Base-by-base conservation (phyloP, 2,329 filamentous ascomycete species). In the Sporothrix pseudoabietina region DNA sequence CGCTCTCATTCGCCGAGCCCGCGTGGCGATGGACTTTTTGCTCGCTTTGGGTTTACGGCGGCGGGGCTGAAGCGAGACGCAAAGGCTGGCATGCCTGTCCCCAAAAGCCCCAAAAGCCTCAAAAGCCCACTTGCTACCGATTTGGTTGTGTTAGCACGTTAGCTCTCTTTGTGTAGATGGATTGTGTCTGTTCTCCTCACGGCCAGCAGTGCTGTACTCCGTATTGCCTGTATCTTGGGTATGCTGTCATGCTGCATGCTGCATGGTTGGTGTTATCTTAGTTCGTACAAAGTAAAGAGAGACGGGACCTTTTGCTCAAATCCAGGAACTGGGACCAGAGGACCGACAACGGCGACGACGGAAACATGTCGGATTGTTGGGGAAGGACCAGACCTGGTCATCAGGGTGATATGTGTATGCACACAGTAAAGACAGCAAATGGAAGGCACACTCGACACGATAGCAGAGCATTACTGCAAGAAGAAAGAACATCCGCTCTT, bases 21-120 rank as follows among this genome's bases (percentile, higher is more conserved):
- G 63, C 14, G 39, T 39, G 39, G 26, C 49, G 22, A 54, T n/a
- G 74, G 74, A 75, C 74, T 75, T 75, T 75, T 73, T 75, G 49
- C 35, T 69, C 74, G 52, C 66, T 73, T 72, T 72, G 39, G 73
- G 75, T 74, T 72, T 74, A 72, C 63, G 69, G 54, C 69, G 30
- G 72, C 63, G 69, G 72, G 72, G 57, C 69, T 22, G 41, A 49
- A 49, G 26, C 35, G 52, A 44, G 44, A 7, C 49, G 14, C 65
- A 9, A 26, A 14, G 44, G 44, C 4, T 9, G 3, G 41, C 41
- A 44, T 44, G 41, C 41, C 26, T 1, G 26, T 26, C 26, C 26
- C 26, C 26, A 26, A 26, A 26, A 26, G 26, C 26, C 26, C 26
- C 26, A 26, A 26, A 26, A 26, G 26, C 26, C 41, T 12, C 41